Evolutionary conservation across 495 filamentous ascomycete species (phyloP).

Genomic region (Aspergillus olivimuriae): DNA sequence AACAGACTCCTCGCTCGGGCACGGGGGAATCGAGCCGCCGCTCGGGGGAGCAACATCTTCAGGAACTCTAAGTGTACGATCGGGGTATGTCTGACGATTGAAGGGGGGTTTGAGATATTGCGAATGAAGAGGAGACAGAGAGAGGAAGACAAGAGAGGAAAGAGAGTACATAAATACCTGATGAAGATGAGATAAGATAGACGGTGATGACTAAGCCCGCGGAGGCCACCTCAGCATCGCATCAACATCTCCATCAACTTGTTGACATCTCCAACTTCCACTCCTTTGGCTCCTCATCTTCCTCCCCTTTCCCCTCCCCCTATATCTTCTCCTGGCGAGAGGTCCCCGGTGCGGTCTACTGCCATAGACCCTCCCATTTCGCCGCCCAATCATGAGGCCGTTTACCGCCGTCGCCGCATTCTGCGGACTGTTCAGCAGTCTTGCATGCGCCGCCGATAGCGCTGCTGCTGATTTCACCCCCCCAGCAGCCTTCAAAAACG

Average conservation of each 20-base stretch:
- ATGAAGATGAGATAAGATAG: no score
- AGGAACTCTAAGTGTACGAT: no score
- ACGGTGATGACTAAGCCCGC: no score
- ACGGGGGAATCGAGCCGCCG: slow-evolving; percentile 18
- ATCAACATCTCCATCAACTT: no score
- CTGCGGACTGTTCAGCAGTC: slow-evolving; percentile 31
- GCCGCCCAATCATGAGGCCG: slow-evolving; percentile 36
- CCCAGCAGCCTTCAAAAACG: slow-evolving; percentile 81
- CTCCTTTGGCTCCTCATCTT: not conserved
- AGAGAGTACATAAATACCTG: no score
- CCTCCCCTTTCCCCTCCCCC: slow-evolving; percentile 13
- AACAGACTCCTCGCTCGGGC: slow-evolving; percentile 10
- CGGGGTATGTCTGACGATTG: no score
- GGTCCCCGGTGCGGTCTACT: slow-evolving; percentile 24
- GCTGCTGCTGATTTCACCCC: slow-evolving; percentile 19
- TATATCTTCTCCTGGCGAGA: slow-evolving; percentile 21
- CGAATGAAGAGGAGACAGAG: no score
- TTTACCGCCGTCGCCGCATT: slow-evolving; percentile 35
- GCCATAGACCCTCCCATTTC: no score
- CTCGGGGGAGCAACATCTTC: slow-evolving; percentile 27
- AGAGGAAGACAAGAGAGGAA: no score
- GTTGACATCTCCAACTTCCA: not conserved
- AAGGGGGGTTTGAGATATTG: no score
- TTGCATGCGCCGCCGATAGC: slow-evolving; percentile 32
- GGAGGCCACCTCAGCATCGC: no score